phyloP scores from a whole-genome alignment of 1,284 basidiomycete genomes.

The Microbotryomycetes sp. region DNA sequence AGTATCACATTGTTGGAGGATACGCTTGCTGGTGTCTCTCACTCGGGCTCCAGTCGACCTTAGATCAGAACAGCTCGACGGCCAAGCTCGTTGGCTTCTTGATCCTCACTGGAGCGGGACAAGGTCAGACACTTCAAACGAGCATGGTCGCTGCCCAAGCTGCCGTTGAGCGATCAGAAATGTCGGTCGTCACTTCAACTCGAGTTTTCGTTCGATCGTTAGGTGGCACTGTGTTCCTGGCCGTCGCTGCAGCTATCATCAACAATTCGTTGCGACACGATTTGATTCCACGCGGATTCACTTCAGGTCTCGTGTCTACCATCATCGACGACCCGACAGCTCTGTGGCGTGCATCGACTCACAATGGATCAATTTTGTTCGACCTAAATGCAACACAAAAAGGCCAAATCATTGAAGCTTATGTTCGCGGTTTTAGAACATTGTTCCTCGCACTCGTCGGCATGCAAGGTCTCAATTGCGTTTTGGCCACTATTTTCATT shows the following conservation, averaged over 20 bases:
- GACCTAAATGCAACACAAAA: slow-evolving; percentile 46
- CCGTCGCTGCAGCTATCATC: slow-evolving; percentile 52
- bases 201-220: slow-evolving; percentile 61
- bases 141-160: slow-evolving; percentile 62
- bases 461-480: slow-evolving; percentile 35
- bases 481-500: slow-evolving; percentile 54
- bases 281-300: slow-evolving; percentile 42
- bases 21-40: slow-evolving; percentile 65
- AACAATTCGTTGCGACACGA: slow-evolving; percentile 53
- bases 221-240: slow-evolving; percentile 58
- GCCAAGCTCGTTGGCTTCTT: slow-evolving; percentile 60
- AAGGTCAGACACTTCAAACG: slow-evolving; percentile 50
- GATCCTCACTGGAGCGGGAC: slow-evolving; percentile 60
- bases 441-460: slow-evolving; percentile 48
- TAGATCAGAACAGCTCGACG: slow-evolving; percentile 50
- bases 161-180: slow-evolving; percentile 57
- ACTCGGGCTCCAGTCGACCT: slow-evolving; percentile 60
- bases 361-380: slow-evolving; percentile 26
- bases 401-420: slow-evolving; percentile 51
- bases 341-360: slow-evolving; percentile 24
- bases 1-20: slow-evolving; percentile 56
- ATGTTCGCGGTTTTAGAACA: slow-evolving; percentile 53
- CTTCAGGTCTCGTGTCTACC: slow-evolving; percentile 38
- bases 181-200: slow-evolving; percentile 64
- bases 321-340: slow-evolving; percentile 45